A percentile compares a stretch with the other conserved stretches of the same genome.
Conservation (phyloP, 2,329 filamentous ascomycete species). For the Dactylonectria estremocensis region DNA sequence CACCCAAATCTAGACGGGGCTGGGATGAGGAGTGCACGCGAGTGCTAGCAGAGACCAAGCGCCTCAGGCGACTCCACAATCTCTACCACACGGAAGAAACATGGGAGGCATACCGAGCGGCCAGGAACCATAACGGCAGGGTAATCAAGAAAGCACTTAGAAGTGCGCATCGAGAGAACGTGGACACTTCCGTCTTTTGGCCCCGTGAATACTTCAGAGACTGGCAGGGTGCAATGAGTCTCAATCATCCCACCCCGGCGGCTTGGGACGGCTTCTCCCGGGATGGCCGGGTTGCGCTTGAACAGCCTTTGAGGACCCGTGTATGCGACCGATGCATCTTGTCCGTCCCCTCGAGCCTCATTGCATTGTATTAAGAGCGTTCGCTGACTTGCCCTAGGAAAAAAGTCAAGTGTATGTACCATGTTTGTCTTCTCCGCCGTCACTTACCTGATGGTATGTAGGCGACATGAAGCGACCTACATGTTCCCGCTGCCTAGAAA, state of each 20-base stretch:
- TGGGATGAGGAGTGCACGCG: neutral
- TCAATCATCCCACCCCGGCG: slow-evolving; percentile 1
- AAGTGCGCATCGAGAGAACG: neutral
- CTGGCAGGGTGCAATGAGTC: slow-evolving; percentile 1
- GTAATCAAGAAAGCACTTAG: neutral
- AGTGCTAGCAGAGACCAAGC: neutral
- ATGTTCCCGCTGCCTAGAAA: slow-evolving; percentile 2
- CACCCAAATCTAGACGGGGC: neutral
- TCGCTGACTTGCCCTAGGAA: neutral
- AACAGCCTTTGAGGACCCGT: slow-evolving; percentile 3
- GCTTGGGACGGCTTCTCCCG: slow-evolving; percentile 2
- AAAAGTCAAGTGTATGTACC: slow-evolving; percentile 3
- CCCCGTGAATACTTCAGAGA: slow-evolving; percentile 3
- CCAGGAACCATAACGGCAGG: neutral
- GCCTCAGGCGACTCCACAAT: neutral
- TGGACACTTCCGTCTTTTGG: slow-evolving; percentile 1
- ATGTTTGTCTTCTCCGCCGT: neutral
- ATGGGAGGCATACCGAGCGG: neutral
- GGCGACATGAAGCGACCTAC: slow-evolving; percentile 3
- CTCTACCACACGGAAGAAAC: neutral
- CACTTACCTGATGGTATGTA: slow-evolving; percentile 3
- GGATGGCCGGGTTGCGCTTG: neutral
- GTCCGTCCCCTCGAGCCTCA: neutral
- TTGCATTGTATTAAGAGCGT: slow-evolving; percentile 4
- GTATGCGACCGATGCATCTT: slow-evolving; percentile 4